Evolutionary conservation across 129 eudicot species (phyloP), one percentile per base, ranked within the genome.

Genomic region (sunflower (Helianthus annuus)): DNA sequence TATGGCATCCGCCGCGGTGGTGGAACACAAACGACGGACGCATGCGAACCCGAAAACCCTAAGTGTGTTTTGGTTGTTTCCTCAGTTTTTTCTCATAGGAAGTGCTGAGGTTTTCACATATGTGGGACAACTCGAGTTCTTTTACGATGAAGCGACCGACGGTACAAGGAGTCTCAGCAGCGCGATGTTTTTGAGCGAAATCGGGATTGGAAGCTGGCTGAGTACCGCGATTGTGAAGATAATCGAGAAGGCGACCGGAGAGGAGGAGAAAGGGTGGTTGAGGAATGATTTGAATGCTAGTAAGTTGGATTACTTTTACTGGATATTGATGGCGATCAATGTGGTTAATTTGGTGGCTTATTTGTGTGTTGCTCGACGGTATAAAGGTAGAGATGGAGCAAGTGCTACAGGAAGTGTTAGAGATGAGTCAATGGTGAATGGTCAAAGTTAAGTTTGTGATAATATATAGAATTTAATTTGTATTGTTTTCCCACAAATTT

Each of bases 161-260:
- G 95, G 97, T 19, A 91, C 94, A 56, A 83, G 90, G 75, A 91
- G 97, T 14, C 40, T 87, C 10, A 85, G 95, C 22, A 88, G 97
- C 54, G 97, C 97, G 2, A 15, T 91, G 83, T 91, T 91, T 49
- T 73, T 91, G 72, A 81, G 92, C 19, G 95, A 91, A 73, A 85
- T 91, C 38, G 97, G 97, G 76, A 87, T 91, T 1, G 95, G 97
- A 42, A 91, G 97, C 36, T 91, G 97, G 97, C 48, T 91, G 29
- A 91, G 94, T 62, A 85, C 92, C 0, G 91, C 95, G 12, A 64
- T 91, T 22, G 97, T 91, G 4, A 85, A 87, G 84, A 76, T 83
- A 7, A 42, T 91, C 4, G 83, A 83, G 61, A 51, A 57, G 16
- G 69, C 76, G 0, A 85, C 80, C 0, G 97, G 95, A 8, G 85